Evolutionary conservation across 371 early-diverging fungal genomes (phyloP).

Genomic region (Zopfochytrium polystomum): DNA sequence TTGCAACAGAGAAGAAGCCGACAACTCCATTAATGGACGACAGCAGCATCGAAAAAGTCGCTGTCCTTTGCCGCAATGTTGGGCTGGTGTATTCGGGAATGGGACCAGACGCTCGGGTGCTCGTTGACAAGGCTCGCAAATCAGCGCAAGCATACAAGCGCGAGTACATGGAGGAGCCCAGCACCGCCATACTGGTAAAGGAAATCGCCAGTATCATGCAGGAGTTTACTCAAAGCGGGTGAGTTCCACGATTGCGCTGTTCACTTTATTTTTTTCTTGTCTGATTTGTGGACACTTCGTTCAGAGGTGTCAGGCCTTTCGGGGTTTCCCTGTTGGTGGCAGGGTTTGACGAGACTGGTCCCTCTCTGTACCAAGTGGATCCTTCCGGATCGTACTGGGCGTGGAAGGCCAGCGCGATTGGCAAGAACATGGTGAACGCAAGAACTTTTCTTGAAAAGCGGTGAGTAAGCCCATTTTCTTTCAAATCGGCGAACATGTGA

Average conservation of each 20-base stretch:
- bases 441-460: constrained; percentile 98
- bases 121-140: constrained; percentile 93
- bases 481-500: neutral
- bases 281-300: constrained; percentile 1
- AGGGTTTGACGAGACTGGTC: constrained; percentile 90
- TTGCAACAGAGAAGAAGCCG: constrained; percentile 97
- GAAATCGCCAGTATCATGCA: constrained; percentile 97
- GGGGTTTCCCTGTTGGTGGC: constrained; percentile 97
- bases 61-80: constrained; percentile 83
- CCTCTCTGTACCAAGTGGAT: constrained; percentile 95
- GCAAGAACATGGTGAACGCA: constrained; percentile 98
- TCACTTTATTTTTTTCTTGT: neutral
- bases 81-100: constrained; percentile 98
- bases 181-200: constrained; percentile 88
- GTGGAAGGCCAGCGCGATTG: constrained; percentile 98
- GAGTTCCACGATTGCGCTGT: constrained; percentile 24
- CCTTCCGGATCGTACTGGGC: constrained; percentile 98
- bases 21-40: constrained; percentile 91
- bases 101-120: constrained; percentile 95
- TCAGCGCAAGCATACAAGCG: constrained; percentile 91
- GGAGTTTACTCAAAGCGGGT: constrained; percentile 98
- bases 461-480: constrained; percentile 35
- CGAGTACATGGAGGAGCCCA: constrained; percentile 93
- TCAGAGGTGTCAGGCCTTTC: constrained; percentile 97
- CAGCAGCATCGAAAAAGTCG: constrained; percentile 83